Evolutionary conservation across 2,329 filamentous ascomycete species (phyloP).

Genomic region (Claviceps capensis): DNA sequence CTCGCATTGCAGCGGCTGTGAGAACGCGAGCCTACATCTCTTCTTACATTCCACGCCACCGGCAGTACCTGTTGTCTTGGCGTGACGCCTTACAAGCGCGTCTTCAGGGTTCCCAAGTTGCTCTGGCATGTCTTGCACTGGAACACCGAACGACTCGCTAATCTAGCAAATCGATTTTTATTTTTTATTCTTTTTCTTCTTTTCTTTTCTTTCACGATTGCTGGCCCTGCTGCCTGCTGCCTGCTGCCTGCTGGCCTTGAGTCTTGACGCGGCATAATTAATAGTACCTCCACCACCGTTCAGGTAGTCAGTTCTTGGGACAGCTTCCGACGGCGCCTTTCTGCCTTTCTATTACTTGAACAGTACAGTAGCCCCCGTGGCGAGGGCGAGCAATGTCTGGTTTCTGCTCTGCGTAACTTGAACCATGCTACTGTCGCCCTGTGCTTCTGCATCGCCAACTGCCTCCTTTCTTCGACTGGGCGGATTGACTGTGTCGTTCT

Average conservation of each 20-base stretch:
- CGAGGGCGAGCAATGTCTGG: too few relatives aligned
- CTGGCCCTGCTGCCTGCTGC: neutral
- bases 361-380: too few relatives aligned
- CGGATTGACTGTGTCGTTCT: neutral
- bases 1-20: too few relatives aligned
- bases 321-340: neutral
- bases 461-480: neutral
- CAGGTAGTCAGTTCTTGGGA: neutral
- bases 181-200: too few relatives aligned
- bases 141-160: neutral
- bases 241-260: neutral
- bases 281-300: neutral
- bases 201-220: neutral
- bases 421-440: constrained; percentile 6
- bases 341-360: too few relatives aligned
- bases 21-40: too few relatives aligned
- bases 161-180: neutral
- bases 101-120: too few relatives aligned
- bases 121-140: too few relatives aligned
- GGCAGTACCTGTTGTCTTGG: too few relatives aligned
- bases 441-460: constrained; percentile 7
- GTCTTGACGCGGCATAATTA: too few relatives aligned
- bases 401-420: constrained; percentile 6
- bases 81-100: too few relatives aligned
- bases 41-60: too few relatives aligned